These are phyloP conservation scores for Camelina laxa DNA, from an alignment of 345 rosid species.

Conservation along the genomic window DNA sequence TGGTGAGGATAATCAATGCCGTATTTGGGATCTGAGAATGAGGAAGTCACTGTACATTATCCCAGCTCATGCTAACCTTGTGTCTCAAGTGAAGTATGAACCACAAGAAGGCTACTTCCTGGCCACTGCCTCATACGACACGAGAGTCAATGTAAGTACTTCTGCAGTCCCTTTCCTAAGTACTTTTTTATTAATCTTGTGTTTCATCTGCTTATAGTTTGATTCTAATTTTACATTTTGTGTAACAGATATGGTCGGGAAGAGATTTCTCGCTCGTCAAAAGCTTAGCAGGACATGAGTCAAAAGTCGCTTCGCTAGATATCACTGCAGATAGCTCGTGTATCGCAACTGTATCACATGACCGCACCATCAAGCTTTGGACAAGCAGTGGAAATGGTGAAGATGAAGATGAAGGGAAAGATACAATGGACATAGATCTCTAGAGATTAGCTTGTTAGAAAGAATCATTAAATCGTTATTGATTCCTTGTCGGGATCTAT, in stretches of 20 bases:
- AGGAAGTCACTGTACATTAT: slow-evolving; percentile 73
- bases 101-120: slow-evolving; percentile 95
- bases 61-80: slow-evolving; percentile 94
- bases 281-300: slow-evolving; percentile 80
- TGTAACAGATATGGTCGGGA: slow-evolving; percentile 87
- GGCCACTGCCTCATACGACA: slow-evolving; percentile 95
- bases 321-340: slow-evolving; percentile 62
- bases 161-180: slow-evolving; percentile 20
- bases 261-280: slow-evolving; percentile 86
- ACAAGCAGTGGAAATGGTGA: slow-evolving; percentile 50
- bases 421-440: slow-evolving; percentile 61
- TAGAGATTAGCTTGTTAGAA: slow-evolving; percentile 23
- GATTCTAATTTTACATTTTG: slow-evolving; percentile 23
- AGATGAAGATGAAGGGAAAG: slow-evolving; percentile 37
- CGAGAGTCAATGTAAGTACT: slow-evolving; percentile 72
- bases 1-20: slow-evolving; percentile 93
- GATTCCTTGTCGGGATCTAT: background rate
- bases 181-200: background rate
- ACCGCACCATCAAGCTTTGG: slow-evolving; percentile 80
- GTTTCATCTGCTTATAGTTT: slow-evolving; percentile 27
- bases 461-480: slow-evolving; percentile 15
- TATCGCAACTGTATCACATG: slow-evolving; percentile 75
- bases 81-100: slow-evolving; percentile 92
- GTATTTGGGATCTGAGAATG: slow-evolving; percentile 97
- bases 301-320: slow-evolving; percentile 77